Conservation (phyloP, 23 red algal genomes). For the Porphyridium purpureum region DNA sequence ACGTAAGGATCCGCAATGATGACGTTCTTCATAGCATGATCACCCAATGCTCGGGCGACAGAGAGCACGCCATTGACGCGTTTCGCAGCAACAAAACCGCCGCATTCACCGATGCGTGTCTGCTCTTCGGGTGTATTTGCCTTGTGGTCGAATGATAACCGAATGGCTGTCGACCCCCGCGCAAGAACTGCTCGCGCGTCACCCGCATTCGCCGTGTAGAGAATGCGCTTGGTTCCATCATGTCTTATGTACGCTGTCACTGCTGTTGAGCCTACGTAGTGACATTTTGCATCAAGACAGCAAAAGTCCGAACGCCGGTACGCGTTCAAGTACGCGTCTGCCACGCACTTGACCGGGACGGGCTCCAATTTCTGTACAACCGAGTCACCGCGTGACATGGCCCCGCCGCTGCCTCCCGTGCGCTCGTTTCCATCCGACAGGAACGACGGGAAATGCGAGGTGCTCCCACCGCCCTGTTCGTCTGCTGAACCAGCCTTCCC, state of each 20-base stretch:
- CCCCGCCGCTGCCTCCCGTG: neutral
- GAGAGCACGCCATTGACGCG: conserved; percentile 83
- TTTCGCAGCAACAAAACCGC: conserved; percentile 48
- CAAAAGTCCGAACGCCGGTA: conserved; percentile 3
- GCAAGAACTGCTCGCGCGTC: conserved; percentile 71
- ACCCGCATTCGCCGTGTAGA: conserved; percentile 83
- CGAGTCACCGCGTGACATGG: neutral
- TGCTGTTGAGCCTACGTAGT: conserved; percentile 60
- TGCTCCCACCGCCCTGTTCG: neutral
- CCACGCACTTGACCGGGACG: conserved; percentile 5
- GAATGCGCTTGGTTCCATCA: conserved; percentile 9
- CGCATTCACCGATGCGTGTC: conserved; percentile 33
- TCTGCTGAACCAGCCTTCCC: neutral
- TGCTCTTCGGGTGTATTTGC: conserved; percentile 36
- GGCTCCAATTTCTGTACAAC: neutral
- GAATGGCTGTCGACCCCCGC: neutral
- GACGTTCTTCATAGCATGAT: conserved; percentile 80
- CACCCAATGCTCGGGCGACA: conserved; percentile 76
- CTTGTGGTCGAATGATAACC: conserved; percentile 73
- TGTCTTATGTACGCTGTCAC: conserved; percentile 56
- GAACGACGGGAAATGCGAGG: neutral
- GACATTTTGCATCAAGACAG: neutral
- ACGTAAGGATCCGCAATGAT: conserved; percentile 49
- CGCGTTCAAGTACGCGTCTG: conserved; percentile 11
- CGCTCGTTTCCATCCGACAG: neutral